Base-by-base conservation (phyloP, 345 rosid genomes). In the Barbarea vulgaris region DNA sequence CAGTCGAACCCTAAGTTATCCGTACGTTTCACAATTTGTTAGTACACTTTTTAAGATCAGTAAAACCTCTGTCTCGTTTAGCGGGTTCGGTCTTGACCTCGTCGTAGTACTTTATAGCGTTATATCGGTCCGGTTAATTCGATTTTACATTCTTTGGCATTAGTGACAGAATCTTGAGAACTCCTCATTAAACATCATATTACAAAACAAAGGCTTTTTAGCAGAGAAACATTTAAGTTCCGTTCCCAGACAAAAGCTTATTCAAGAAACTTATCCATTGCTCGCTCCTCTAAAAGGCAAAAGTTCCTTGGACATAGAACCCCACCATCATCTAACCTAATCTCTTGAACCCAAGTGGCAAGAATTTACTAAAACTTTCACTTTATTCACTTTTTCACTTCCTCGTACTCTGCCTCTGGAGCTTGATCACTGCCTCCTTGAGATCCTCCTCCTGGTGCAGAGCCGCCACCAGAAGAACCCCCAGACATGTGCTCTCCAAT, bases 351-450 rank as follows among this genome's bases (percentile, higher is more conserved):
- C 54, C 73, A 51, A n/a, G 58, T 50, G 78, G 64, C 70, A 68
- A 62, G 47, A 62, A 67, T 42, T 34, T 25, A 57, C 25, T 19
- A 11, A 51, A 21, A 18, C 22, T 22, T 55, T 67, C 52, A 41
- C 31, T 21, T 34, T 9, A 9, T 44, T 84, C 82, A 90, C 83
- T 90, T 90, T 72, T 84, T 90, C 70, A 79, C 93, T 77, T 91
- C 98, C 83, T 93, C 93, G 21, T 84, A 93, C 41, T 93, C 98
- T 0, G 97, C 97, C 71, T 93, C 98, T 0, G 87, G 82, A 31
- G 98, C 56, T 78, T 85, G 87, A 3, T 93, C 95, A 11, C 86
- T 90, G 21, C 96, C 95, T 53, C 91, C 93, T 61, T 82, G 82
- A 11, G 87, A 68, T 15, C 90, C 89, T 31, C 90, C 95, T 34